phyloP scores from a whole-genome alignment of 1,284 basidiomycete genomes.

The Ceratobasidium sp. region DNA sequence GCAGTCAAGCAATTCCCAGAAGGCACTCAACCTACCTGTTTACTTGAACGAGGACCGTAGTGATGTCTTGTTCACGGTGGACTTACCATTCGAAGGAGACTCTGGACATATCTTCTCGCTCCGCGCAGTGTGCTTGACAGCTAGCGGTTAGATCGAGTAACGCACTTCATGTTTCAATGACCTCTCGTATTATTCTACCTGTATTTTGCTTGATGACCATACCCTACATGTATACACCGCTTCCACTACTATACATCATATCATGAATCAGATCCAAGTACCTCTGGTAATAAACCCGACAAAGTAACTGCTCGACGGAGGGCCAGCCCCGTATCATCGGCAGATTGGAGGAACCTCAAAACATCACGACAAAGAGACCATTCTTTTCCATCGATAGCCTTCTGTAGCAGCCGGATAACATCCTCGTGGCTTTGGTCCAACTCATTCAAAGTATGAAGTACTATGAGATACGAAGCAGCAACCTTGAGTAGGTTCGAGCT shows the following conservation, averaged over 20 bases:
- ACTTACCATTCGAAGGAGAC: constrained; percentile 72
- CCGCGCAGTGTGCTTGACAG: constrained; percentile 80
- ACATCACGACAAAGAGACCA: constrained; percentile 86
- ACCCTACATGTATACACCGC: constrained; percentile 25
- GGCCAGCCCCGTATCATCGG: constrained; percentile 81
- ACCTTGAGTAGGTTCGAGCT: constrained; percentile 77
- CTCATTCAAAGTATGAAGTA: constrained; percentile 91
- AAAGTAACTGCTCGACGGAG: constrained; percentile 25
- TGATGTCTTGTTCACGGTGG: constrained; percentile 85
- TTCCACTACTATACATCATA: constrained; percentile 15
- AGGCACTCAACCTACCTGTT: constrained; percentile 77
- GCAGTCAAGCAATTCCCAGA: constrained; percentile 44
- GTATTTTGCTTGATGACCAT: constrained; percentile 10
- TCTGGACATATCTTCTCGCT: constrained; percentile 73
- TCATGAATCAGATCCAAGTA: constrained; percentile 20
- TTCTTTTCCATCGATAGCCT: constrained; percentile 74
- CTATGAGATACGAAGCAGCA: constrained; percentile 90
- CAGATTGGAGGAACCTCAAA: constrained; percentile 86
- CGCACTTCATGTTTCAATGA: constrained; percentile 1
- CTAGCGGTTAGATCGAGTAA: constrained; percentile 57
- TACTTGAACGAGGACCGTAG: constrained; percentile 90
- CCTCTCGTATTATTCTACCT: neutral
- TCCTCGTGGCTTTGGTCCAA: constrained; percentile 79
- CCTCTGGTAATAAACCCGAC: constrained; percentile 17
- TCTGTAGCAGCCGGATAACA: constrained; percentile 75